Evolutionary conservation across 148 eudicot species (phyloP), one percentile per base, ranked within the genome.

Genomic region (Camellia japonica): DNA sequence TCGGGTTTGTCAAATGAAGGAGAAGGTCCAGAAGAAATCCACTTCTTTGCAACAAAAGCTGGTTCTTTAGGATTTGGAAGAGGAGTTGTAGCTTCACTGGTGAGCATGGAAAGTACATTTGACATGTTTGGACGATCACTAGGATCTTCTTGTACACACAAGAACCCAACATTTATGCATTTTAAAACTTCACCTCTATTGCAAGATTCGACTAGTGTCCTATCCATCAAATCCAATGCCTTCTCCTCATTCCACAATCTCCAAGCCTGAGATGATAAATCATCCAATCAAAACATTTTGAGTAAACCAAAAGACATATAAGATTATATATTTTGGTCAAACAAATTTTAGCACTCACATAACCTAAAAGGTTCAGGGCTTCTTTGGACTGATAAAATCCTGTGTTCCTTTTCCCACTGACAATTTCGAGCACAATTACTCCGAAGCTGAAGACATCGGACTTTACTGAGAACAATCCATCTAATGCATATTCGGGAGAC

Each of bases 131-230:
- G 83, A 58, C 83, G 83, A 75, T 75, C 83, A 49, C 73, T 43
- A 9, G 83, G 79, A 41, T 81, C 83, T 58, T 81, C 83, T 68
- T 81, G 83, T 68, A 81, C 83, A 68, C 83, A 81, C 23, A 81
- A 52, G 11, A 81, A 74, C 79, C 74, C 83, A 12, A 81, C 68
- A 9, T 1, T 74, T 55, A 81, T 75, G 79, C 83, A 81, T 61
- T 68, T 81, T n/a, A 75, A 10, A 5, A 81, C 83, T 61, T 81
- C 83, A 42, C 58, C n/a, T 13, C 13, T 30, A 47, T 72, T 73
- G 75, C 77, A 47, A 0, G 63, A 61, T 73, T 80, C 78, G 0
- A 30, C 2, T 38, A 72, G 51, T 30, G 49, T 43, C 8, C 47
- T 52, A 18, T 80, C 82, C 49, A 81, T 20, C 20, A 81, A 68